Conservation (phyloP, 176 grass and related monocot genomes). For the Bolboschoenus planiculmis region DNA sequence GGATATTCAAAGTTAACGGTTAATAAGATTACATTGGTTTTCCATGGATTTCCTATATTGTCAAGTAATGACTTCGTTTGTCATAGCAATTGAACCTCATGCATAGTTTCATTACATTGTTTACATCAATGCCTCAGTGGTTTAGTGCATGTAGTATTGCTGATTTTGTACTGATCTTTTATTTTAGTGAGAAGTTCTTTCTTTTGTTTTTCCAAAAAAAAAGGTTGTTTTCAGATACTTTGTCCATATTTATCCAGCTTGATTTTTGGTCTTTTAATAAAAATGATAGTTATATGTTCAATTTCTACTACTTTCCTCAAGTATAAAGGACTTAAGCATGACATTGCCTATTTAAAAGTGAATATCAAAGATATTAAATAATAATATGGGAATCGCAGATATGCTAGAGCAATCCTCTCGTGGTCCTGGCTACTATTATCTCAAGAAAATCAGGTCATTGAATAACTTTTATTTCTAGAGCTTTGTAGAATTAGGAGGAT, state of each 20-base stretch:
- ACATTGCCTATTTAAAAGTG: background rate
- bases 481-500: conserved; percentile 33
- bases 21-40: background rate
- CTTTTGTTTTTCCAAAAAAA: background rate
- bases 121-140: background rate
- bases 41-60: background rate
- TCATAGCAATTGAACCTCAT: background rate
- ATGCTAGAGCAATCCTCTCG: conserved; percentile 62
- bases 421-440: conserved; percentile 56
- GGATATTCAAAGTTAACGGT: background rate
- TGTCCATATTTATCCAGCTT: background rate
- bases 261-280: background rate
- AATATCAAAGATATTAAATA: conserved; percentile 51
- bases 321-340: background rate
- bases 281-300: background rate
- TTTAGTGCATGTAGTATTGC: background rate
- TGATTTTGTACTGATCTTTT: background rate
- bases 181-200: background rate
- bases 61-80: background rate
- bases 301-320: background rate
- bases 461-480: conserved; percentile 37
- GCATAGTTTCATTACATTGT: background rate
- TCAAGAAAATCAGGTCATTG: conserved; percentile 57
- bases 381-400: conserved; percentile 80
- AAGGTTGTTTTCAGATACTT: background rate